Evolutionary conservation across 345 rosid genomes (phyloP).

Genomic region (Eucalyptus guilfoylei): DNA sequence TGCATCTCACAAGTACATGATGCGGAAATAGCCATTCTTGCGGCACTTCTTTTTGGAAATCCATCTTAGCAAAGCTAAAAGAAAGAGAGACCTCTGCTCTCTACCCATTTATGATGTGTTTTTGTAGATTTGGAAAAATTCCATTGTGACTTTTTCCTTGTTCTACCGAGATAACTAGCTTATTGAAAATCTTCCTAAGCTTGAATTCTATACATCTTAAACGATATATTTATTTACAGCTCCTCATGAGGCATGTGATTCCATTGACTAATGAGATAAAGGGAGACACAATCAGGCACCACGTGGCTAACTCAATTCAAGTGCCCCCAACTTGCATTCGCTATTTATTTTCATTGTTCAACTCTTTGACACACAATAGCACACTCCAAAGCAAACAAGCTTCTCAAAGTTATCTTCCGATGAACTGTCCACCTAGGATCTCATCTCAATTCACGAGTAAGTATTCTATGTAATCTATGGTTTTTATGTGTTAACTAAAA

Average conservation of each 20-base stretch:
- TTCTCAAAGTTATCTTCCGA: background rate
- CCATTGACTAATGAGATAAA: no score
- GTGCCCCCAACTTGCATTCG: rapidly evolving
- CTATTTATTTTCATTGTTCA: background rate
- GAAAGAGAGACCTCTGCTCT: no score
- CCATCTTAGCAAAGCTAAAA: no score
- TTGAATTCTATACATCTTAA: background rate
- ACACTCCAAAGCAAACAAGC: background rate
- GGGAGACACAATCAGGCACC: rapidly evolving
- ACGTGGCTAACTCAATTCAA: background rate
- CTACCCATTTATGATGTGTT: no score
- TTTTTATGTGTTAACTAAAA: background rate
- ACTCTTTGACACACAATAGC: background rate
- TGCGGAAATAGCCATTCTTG: no score
- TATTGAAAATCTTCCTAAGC: background rate
- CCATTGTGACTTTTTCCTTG: no score
- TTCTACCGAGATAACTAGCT: rapidly evolving
- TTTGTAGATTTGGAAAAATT: no score
- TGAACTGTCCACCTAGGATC: rapidly evolving
- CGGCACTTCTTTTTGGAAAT: no score
- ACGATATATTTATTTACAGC: background rate
- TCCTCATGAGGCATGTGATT: background rate
- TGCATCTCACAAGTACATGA: background rate
- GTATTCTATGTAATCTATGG: background rate
- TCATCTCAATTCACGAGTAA: background rate